Base-by-base conservation (phyloP, 108 stramenopile species). In the Nitzschia inconspicua region DNA sequence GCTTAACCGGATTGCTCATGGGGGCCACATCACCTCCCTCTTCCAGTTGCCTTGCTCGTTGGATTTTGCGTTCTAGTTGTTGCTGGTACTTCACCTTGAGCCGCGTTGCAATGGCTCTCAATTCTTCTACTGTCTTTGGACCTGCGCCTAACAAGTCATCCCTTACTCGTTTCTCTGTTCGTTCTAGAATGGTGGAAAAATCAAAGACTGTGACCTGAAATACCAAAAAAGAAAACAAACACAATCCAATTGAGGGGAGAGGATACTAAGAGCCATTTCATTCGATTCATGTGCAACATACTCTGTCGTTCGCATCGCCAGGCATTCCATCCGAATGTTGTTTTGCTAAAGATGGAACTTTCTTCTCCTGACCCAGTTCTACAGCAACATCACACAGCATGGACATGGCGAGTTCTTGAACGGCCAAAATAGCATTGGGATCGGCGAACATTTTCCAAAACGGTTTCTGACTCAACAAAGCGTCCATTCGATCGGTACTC, bases 361-460 rank as follows among this genome's bases (percentile, higher is more conserved):
- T 51, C 7, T 58, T 66, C 54, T 71, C 73, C 23, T 59, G 39
- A 32, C 57, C 47, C 47, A 77, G 61, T 63, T 88, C 84, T 52
- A 87, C 87, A 18, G 84, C 85, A 7, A 88, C 87, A 75, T 89
- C 83, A 43, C 83, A 84, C 40, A 89, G 53, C 51, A 93, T 70
- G 25, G 78, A 70, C 74, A 93, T 76, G 36, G 82, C 72, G 18
- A 89, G 57, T 60, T 93, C 91, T 56, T 89, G 87, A 36, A 85
- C 66, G 32, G 82, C 82, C 51, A 89, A 50, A 61, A 93, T 75
- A 42, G 91, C 77, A 60, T 87, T 82, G 31, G 91, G 91, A 71
- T 93, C 85, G 32, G 74, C 84, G 75, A 93, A 93, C 88, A 89
- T 87, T 65, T 72, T 84, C 91, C 91, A 93, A 73, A 93, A 93